Base-by-base conservation (phyloP, 805 yeast genomes). In the Kodamaea jinghongensis region DNA sequence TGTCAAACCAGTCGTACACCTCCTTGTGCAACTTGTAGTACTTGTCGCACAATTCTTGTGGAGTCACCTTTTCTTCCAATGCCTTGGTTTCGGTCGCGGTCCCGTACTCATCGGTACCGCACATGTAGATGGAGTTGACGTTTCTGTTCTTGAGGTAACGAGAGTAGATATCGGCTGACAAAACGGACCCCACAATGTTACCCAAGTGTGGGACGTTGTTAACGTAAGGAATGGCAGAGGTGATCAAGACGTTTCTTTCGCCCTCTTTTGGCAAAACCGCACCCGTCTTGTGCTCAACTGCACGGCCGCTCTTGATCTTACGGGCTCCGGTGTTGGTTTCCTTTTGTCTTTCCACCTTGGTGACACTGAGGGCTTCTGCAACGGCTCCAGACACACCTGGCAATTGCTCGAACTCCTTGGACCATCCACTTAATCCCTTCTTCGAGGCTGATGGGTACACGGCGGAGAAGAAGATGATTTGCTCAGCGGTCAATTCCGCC, bases 51-150 rank as follows among this genome's bases (percentile, higher is more conserved):
- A 93, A 73, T 60, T 88, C 83, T 53, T 78, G 71, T 36, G 99
- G 99, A 3, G 95, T 76, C 44, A 86, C 84, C 30, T 84, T 81
- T 58, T 93, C 99, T 61, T 91, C 98, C 36, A 93, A 68, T 8
- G 99, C 99, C 67, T 91, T 93, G 20, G 99, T 93, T 65, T 93
- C 99, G 11, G 99, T 93, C 34, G 99, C 99, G 42, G 99, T 93
- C 61, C 99, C 99, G 61, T 93, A 93, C 68, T 93, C 99, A 61
- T 93, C 99, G 28, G 99, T 93, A 68, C 99, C 99, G 66, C 99
- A 89, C 42, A 93, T 67, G 56, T 71, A 93, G 48, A 93, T 69
- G 14, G 96, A 73, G 61, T 90, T 93, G 68, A 83, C 83, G 63
- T 88, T 86, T 71, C 96, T 81, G 53, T 83, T 81, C 64, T 89